Conservation (phyloP, 352 stramenopile species). For the Phytopythium mirpurense region DNA sequence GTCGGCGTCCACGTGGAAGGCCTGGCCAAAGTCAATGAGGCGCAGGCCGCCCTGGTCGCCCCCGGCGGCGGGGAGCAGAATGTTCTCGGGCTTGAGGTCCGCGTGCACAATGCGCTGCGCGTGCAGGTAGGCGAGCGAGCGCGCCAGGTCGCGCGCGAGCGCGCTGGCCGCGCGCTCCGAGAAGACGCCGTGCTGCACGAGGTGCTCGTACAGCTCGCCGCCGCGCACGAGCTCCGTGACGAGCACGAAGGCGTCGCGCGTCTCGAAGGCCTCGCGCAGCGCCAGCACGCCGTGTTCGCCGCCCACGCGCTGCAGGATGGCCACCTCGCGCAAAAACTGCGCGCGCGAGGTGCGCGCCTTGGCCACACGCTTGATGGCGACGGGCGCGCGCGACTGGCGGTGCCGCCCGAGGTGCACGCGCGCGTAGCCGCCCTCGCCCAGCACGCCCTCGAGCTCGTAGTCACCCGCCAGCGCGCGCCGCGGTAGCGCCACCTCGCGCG, state of each 20-base stretch:
- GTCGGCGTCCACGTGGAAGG: slow-evolving; percentile 25
- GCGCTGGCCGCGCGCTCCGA: slow-evolving; percentile 25
- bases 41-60: slow-evolving; percentile 22
- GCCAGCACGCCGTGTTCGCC: slow-evolving; percentile 37
- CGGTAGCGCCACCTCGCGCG: background rate
- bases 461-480: slow-evolving; percentile 24
- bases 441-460: slow-evolving; percentile 40
- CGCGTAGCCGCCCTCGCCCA: slow-evolving; percentile 47
- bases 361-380: slow-evolving; percentile 52
- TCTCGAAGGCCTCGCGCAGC: slow-evolving; percentile 55
- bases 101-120: slow-evolving; percentile 40
- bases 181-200: slow-evolving; percentile 39
- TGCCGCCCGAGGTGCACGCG: slow-evolving; percentile 39
- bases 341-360: slow-evolving; percentile 29
- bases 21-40: slow-evolving; percentile 81
- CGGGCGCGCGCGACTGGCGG: slow-evolving; percentile 29
- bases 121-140: slow-evolving; percentile 37
- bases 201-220: slow-evolving; percentile 44
- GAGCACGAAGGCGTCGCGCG: slow-evolving; percentile 42
- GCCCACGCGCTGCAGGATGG: slow-evolving; percentile 37
- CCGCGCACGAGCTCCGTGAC: slow-evolving; percentile 51
- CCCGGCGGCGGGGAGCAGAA: slow-evolving; percentile 25
- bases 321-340: slow-evolving; percentile 49
- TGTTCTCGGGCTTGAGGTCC: slow-evolving; percentile 58
- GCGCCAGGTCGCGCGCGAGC: slow-evolving; percentile 10